A percentile compares a stretch with the other conserved stretches of the same genome.
Conservation (phyloP, 768 basidiomycete species). For the Termitomyces sp. region DNA sequence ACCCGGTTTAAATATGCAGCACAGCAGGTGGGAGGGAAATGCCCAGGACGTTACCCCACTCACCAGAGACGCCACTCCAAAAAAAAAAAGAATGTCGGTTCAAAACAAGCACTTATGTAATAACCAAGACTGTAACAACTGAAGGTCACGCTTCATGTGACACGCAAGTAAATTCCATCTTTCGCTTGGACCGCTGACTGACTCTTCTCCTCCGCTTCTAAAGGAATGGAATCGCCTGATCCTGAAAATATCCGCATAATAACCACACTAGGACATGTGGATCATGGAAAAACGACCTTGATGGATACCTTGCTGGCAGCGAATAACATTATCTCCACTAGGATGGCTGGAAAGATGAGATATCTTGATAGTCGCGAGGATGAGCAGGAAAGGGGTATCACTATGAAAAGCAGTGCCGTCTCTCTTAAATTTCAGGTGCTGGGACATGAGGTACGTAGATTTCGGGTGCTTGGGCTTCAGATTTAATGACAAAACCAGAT, state of each 20-base stretch:
- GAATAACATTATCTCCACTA: slow-evolving; percentile 92
- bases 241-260: slow-evolving; percentile 62
- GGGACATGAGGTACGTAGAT: slow-evolving; percentile 51
- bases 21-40: too few relatives aligned
- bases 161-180: too few relatives aligned
- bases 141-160: too few relatives aligned
- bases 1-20: too few relatives aligned
- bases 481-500: slow-evolving; percentile 27
- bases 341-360: slow-evolving; percentile 94
- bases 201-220: neutral
- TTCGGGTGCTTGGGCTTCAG: slow-evolving; percentile 3
- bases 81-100: too few relatives aligned
- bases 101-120: too few relatives aligned
- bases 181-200: too few relatives aligned
- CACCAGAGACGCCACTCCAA: too few relatives aligned
- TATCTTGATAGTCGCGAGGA: slow-evolving; percentile 96
- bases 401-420: slow-evolving; percentile 97
- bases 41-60: too few relatives aligned
- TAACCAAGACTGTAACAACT: too few relatives aligned
- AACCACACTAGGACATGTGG: slow-evolving; percentile 85
- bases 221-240: slow-evolving; percentile 29
- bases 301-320: slow-evolving; percentile 95
- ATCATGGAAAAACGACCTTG: slow-evolving; percentile 94
- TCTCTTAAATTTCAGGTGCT: slow-evolving; percentile 83
- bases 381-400: slow-evolving; percentile 96